These are phyloP conservation scores for Trametes maxima DNA, from an alignment of 768 basidiomycete genomes.

Conservation along the genomic window DNA sequence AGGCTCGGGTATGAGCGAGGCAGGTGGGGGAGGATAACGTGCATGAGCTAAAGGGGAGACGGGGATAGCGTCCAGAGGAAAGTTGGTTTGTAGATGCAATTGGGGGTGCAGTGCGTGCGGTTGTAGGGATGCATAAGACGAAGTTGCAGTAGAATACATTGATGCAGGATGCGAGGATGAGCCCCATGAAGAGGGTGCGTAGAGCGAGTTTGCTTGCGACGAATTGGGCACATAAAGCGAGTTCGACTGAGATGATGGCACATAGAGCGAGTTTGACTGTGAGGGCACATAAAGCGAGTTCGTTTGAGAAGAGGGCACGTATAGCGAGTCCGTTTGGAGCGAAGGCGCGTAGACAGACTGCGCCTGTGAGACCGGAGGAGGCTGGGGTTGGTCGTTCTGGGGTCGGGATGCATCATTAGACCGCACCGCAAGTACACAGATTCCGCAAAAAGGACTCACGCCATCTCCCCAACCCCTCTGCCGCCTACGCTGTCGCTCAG, in stretches of 20 bases:
- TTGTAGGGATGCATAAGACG: slow-evolving; percentile 15
- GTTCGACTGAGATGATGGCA: slow-evolving; percentile 1
- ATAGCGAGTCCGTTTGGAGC: slow-evolving; percentile 3
- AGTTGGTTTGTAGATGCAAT: slow-evolving; percentile 30
- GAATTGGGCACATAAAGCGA: background rate
- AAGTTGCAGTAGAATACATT: slow-evolving; percentile 25
- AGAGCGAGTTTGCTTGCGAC: slow-evolving; percentile 10
- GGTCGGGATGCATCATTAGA: background rate
- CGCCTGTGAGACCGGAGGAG: background rate
- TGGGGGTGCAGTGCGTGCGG: slow-evolving; percentile 14
- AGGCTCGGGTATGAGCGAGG: slow-evolving; percentile 37
- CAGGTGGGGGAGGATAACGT: slow-evolving; percentile 22
- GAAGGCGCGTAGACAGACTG: background rate
- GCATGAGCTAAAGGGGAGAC: slow-evolving; percentile 28
- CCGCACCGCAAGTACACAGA: background rate
- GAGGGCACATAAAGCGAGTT: slow-evolving; percentile 1
- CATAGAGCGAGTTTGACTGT: background rate
- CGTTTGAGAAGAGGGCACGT: slow-evolving; percentile 1
- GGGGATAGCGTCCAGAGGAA: slow-evolving; percentile 20
- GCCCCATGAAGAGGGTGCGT: slow-evolving; percentile 11
- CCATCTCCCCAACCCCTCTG: slow-evolving; percentile 73
- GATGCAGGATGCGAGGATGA: slow-evolving; percentile 15
- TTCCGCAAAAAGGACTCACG: slow-evolving; percentile 26
- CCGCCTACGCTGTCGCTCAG: slow-evolving; percentile 57
- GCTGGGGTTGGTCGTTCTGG: slow-evolving; percentile 9